These are phyloP conservation scores for Mariannaea sp. DNA, from an alignment of 2,329 filamentous ascomycete species.

Conservation along the genomic window DNA sequence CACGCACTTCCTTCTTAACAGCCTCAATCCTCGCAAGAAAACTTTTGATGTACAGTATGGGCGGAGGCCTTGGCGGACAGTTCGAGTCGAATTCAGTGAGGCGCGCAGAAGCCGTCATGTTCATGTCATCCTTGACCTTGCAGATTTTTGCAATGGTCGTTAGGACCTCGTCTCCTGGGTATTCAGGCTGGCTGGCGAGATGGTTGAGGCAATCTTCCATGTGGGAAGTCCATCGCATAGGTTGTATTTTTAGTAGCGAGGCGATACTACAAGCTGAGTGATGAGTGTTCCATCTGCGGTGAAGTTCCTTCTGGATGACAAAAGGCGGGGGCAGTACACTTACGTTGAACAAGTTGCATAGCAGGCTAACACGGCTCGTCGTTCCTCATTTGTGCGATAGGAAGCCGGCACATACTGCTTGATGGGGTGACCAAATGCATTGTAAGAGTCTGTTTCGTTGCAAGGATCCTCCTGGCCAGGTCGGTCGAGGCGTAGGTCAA, in stretches of 20 bases:
- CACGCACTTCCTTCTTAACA: neutral
- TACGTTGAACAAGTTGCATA: slow-evolving; percentile 39
- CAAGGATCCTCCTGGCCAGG: slow-evolving; percentile 16
- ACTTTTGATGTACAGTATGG: slow-evolving; percentile 4
- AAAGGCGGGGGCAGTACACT: neutral
- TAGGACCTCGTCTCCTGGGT: slow-evolving; percentile 52
- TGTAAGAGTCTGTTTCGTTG: slow-evolving; percentile 18
- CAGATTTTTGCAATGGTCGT: slow-evolving; percentile 46
- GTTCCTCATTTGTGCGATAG: slow-evolving; percentile 40
- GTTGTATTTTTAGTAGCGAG: slow-evolving; percentile 44
- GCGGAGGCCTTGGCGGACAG: slow-evolving; percentile 20
- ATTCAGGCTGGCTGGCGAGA: slow-evolving; percentile 49
- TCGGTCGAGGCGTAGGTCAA: slow-evolving; percentile 27
- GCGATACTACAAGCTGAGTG: slow-evolving; percentile 18
- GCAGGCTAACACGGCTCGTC: slow-evolving; percentile 37
- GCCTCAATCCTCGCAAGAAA: neutral
- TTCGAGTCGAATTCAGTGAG: slow-evolving; percentile 4
- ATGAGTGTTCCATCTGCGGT: neutral
- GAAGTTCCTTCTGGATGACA: too few relatives aligned
- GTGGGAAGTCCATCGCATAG: slow-evolving; percentile 57
- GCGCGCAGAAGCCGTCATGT: slow-evolving; percentile 29
- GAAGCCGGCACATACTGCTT: slow-evolving; percentile 9
- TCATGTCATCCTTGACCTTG: slow-evolving; percentile 31
- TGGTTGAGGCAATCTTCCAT: slow-evolving; percentile 58
- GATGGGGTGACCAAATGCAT: slow-evolving; percentile 23